A percentile compares a stretch with the other conserved stretches of the same genome.
Conservation (phyloP, 148 eudicot genomes). For the Amaranthus hypochondriacus region DNA sequence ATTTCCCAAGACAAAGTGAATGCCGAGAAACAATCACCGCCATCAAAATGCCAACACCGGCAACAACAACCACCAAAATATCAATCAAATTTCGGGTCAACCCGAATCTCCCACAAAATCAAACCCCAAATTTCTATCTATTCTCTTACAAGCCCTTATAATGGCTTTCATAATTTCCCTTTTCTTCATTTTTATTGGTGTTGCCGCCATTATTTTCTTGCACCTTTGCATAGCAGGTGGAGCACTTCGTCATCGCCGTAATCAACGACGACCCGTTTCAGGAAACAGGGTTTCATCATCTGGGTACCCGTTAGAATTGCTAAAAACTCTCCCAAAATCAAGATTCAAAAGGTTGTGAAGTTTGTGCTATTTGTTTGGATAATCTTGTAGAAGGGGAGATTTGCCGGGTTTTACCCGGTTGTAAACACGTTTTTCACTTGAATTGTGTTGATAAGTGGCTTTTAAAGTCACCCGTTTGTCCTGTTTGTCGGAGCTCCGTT, state of each 20-base stretch:
- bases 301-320: constrained; percentile 24
- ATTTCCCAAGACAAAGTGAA: constrained; percentile 1
- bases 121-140: constrained; percentile 26
- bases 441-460: constrained; percentile 71
- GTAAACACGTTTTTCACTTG: constrained; percentile 59
- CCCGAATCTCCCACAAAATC: constrained; percentile 22
- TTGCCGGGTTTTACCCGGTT: constrained; percentile 43
- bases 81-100: background rate
- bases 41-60: constrained; percentile 9
- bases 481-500: constrained; percentile 61
- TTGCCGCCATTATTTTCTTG: constrained; percentile 32
- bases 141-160: constrained; percentile 30
- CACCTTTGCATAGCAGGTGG: constrained; percentile 39
- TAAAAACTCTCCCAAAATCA: constrained; percentile 24
- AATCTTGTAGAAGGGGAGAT: constrained; percentile 37
- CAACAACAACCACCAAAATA: background rate
- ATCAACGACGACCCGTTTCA: constrained; percentile 20
- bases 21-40: constrained; percentile 30
- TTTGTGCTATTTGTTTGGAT: constrained; percentile 72
- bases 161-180: constrained; percentile 32
- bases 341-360: constrained; percentile 15
- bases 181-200: constrained; percentile 30
- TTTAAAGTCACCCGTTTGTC: constrained; percentile 49
- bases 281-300: constrained; percentile 12
- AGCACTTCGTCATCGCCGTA: constrained; percentile 28